phyloP scores from a whole-genome alignment of 805 yeast species.

The Teunomyces atbi region DNA sequence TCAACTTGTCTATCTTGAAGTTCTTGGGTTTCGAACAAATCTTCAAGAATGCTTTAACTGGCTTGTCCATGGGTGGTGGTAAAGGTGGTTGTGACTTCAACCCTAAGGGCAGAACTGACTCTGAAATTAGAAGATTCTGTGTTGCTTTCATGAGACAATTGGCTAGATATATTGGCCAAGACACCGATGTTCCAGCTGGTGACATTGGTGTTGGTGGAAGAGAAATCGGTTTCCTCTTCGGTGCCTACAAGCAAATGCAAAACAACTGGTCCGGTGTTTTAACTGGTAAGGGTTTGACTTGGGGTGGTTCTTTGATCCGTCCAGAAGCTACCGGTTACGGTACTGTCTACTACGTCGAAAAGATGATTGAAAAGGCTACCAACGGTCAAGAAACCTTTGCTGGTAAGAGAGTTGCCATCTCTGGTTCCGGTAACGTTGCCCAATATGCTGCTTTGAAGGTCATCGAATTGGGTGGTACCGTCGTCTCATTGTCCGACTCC shows the following conservation, averaged over 20 bases:
- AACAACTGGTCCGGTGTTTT: conserved; percentile 96
- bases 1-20: conserved; percentile 90
- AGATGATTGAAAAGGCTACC: conserved; percentile 93
- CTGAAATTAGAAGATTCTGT: conserved; percentile 96
- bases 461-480: conserved; percentile 94
- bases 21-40: conserved; percentile 98
- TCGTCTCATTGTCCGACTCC: conserved; percentile 92
- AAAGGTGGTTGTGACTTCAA: conserved; percentile 98
- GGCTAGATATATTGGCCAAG: conserved; percentile 93
- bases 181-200: conserved; percentile 99
- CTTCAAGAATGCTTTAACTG: conserved; percentile 97
- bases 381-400: conserved; percentile 83
- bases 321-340: conserved; percentile 99
- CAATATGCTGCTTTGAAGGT: conserved; percentile 98
- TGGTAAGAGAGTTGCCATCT: conserved; percentile 94
- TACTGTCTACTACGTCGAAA: conserved; percentile 92
- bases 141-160: conserved; percentile 93
- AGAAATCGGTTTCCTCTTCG: conserved; percentile 91
- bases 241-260: conserved; percentile 90
- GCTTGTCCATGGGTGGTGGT: conserved; percentile 98
- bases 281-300: conserved; percentile 95
- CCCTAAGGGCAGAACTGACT: conserved; percentile 91
- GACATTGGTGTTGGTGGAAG: conserved; percentile 98
- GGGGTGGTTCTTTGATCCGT: conserved; percentile 99
- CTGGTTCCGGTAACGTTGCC: conserved; percentile 99